Conservation (phyloP, 2,329 filamentous ascomycete genomes). For the Fusarium compactum region DNA sequence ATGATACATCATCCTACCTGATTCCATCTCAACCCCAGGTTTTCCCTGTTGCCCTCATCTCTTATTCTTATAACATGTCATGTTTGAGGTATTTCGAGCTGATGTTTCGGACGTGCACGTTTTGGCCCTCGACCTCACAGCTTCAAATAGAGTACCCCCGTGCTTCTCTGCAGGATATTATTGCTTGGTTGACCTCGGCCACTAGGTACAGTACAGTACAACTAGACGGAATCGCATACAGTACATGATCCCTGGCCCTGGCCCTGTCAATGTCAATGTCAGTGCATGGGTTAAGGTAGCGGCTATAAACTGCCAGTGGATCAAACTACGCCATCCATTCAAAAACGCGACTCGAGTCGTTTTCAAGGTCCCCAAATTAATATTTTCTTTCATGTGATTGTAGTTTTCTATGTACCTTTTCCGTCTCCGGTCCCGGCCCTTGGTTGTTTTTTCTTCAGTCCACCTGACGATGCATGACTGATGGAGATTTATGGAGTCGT, state of each 20-base stretch:
- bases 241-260: constrained; percentile 22
- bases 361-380: constrained; percentile 2
- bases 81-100: constrained; percentile 17
- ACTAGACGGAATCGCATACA: constrained; percentile 13
- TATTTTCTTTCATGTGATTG: constrained; percentile 31
- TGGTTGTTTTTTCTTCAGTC: constrained; percentile 13
- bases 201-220: neutral
- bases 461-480: constrained; percentile 25
- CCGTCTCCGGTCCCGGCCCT: constrained; percentile 24
- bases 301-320: constrained; percentile 31
- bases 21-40: constrained; percentile 25
- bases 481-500: constrained; percentile 7
- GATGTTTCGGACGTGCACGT: constrained; percentile 22
- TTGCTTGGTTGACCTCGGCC: constrained; percentile 34
- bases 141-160: constrained; percentile 27
- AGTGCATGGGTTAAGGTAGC: constrained; percentile 25
- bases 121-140: constrained; percentile 20
- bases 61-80: constrained; percentile 11
- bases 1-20: constrained; percentile 30
- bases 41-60: constrained; percentile 8
- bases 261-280: constrained; percentile 3
- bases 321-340: constrained; percentile 32
- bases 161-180: constrained; percentile 34
- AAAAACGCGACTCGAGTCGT: constrained; percentile 23
- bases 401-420: constrained; percentile 12